Evolutionary conservation across 1,284 basidiomycete genomes (phyloP).

Genomic region (Paramarasmius palmivorus): DNA sequence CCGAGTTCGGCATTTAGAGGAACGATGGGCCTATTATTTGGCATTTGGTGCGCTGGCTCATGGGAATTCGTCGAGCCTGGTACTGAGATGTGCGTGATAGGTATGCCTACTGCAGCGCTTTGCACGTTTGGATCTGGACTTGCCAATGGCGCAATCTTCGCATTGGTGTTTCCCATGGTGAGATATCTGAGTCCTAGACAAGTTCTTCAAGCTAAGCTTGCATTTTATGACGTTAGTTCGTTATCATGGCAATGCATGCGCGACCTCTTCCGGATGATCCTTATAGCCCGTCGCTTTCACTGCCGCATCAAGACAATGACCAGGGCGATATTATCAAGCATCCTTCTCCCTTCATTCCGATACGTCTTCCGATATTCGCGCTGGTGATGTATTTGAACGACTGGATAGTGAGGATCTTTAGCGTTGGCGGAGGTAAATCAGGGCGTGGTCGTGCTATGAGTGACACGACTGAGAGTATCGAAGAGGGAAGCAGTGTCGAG

Average conservation of each 20-base stretch:
- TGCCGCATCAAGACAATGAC: slow-evolving; percentile 24
- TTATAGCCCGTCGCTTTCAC: slow-evolving; percentile 52
- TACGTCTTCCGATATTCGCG: slow-evolving; percentile 74
- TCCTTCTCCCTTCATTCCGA: slow-evolving; percentile 74
- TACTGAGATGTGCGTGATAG: slow-evolving; percentile 38
- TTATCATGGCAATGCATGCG: slow-evolving; percentile 78
- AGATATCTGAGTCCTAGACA: slow-evolving; percentile 18
- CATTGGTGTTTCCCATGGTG: slow-evolving; percentile 75
- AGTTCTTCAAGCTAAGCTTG: slow-evolving; percentile 13
- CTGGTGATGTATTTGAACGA: slow-evolving; percentile 77
- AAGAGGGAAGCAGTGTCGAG: slow-evolving; percentile 44
- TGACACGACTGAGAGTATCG: slow-evolving; percentile 50
- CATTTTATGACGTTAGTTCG: slow-evolving; percentile 48
- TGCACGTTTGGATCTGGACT: slow-evolving; percentile 73
- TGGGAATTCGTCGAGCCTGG: slow-evolving; percentile 9
- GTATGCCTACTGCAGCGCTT: slow-evolving; percentile 62
- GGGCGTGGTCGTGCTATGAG: slow-evolving; percentile 29
- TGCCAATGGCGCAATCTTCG: slow-evolving; percentile 77
- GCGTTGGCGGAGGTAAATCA: slow-evolving; percentile 43
- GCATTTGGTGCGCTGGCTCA: slow-evolving; percentile 62
- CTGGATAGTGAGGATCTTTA: slow-evolving; percentile 61
- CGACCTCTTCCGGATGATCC: slow-evolving; percentile 67
- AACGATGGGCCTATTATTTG: slow-evolving; percentile 84
- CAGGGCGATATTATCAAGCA: slow-evolving; percentile 48
- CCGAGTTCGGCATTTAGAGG: slow-evolving; percentile 75